Evolutionary conservation across 2,329 filamentous ascomycete species (phyloP).

Genomic region (Penicillium sp.): DNA sequence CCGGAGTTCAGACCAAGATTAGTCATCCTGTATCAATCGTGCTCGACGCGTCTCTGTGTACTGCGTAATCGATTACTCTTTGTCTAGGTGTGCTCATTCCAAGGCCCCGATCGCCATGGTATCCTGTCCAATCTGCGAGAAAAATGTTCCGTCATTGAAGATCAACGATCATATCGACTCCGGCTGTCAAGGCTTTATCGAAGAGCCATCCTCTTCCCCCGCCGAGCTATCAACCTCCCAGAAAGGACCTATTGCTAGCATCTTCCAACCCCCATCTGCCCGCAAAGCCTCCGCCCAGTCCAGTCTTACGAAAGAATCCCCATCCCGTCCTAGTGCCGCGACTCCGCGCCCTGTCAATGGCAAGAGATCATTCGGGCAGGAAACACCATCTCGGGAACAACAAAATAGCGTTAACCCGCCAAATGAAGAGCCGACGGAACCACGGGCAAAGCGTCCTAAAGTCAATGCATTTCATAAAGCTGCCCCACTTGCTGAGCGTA

Average conservation of each 20-base stretch:
- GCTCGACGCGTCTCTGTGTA: constrained; percentile 7
- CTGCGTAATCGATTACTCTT: not conserved
- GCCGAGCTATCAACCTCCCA: constrained; percentile 34
- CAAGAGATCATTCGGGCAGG: constrained; percentile 32
- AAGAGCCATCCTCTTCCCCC: constrained; percentile 47
- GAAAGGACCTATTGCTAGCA: constrained; percentile 45
- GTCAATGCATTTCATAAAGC: constrained; percentile 59
- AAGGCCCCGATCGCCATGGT: constrained; percentile 46
- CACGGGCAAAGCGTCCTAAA: constrained; percentile 61
- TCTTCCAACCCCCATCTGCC: constrained; percentile 52
- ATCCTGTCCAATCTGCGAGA: constrained; percentile 75
- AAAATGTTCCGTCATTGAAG: constrained; percentile 47
- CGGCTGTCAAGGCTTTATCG: constrained; percentile 63
- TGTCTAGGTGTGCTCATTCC: not conserved
- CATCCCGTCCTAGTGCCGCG: constrained; percentile 21
- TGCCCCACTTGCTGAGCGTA: constrained; percentile 85
- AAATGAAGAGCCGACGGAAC: constrained; percentile 31
- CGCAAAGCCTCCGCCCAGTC: constrained; percentile 37
- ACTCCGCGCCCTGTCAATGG: constrained; percentile 26
- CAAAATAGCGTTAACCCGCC: constrained; percentile 40
- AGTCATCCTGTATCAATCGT: not conserved
- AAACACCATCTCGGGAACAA: constrained; percentile 20
- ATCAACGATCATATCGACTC: constrained; percentile 94
- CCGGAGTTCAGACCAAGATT: not conserved
- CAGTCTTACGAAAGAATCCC: constrained; percentile 22